Percentiles rank a stretch among this genome's conserved stretches.
These are phyloP conservation scores for Trapa incisa DNA, from an alignment of 345 rosid genomes.

Conservation along the genomic window DNA sequence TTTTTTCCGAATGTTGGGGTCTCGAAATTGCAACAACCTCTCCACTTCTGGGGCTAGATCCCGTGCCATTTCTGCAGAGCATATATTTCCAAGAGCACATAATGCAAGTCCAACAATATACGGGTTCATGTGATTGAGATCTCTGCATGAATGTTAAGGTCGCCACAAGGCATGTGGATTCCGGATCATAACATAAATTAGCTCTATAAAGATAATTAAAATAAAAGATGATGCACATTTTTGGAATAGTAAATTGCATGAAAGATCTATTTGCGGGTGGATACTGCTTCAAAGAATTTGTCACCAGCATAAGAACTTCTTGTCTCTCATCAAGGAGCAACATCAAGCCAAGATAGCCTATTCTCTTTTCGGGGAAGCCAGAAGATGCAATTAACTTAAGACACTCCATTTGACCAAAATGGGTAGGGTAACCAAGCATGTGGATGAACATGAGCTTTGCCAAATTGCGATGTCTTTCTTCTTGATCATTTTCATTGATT, in stretches of 20 bases:
- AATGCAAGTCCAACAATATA: conserved; percentile 97
- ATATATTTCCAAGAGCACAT: conserved; percentile 98
- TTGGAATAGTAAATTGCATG: background rate
- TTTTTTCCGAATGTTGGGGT: conserved; percentile 94
- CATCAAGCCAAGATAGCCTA: conserved; percentile 97
- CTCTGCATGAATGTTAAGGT: conserved; percentile 71
- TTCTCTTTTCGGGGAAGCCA: conserved; percentile 97
- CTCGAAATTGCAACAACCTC: conserved; percentile 90
- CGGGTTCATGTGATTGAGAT: conserved; percentile 93
- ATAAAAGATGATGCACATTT: conserved; percentile 3
- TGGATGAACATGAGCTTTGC: conserved; percentile 99
- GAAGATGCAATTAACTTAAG: conserved; percentile 88
- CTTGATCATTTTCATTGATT: conserved; percentile 81
- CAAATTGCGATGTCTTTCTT: conserved; percentile 83
- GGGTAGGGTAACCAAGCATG: conserved; percentile 99
- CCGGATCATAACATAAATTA: conserved; percentile 1
- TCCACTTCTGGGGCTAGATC: conserved; percentile 99
- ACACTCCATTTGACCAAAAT: conserved; percentile 99
- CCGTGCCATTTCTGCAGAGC: conserved; percentile 99
- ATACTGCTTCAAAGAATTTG: conserved; percentile 99
- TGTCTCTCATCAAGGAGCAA: conserved; percentile 99
- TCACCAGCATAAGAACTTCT: conserved; percentile 97
- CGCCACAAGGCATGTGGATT: conserved; percentile 14
- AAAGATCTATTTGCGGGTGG: conserved; percentile 21
- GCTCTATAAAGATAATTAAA: background rate